phyloP scores from a whole-genome alignment of 176 grass and related monocot genomes.

The Phragmites australis region DNA sequence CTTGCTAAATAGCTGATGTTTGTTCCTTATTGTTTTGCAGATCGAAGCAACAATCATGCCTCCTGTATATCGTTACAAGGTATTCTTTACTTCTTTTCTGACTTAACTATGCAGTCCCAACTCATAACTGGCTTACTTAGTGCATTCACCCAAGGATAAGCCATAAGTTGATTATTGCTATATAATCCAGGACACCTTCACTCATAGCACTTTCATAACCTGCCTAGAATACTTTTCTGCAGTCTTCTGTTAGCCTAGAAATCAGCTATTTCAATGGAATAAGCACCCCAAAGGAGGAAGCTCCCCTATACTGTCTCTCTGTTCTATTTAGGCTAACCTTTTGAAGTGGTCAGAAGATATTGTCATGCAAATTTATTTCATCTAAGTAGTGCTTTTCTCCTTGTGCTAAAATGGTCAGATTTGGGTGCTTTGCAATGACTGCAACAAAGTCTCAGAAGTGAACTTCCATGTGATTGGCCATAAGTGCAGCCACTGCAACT shows the following conservation, averaged over 20 bases:
- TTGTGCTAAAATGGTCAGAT: slow-evolving; percentile 48
- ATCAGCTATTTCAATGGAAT: slow-evolving; percentile 1
- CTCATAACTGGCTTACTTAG: neutral
- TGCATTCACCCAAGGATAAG: neutral
- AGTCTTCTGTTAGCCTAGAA: neutral
- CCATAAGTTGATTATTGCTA: neutral
- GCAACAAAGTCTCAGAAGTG: slow-evolving; percentile 85
- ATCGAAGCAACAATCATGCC: slow-evolving; percentile 94
- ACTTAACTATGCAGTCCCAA: neutral
- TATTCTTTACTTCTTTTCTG: slow-evolving; percentile 31
- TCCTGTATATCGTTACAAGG: slow-evolving; percentile 83
- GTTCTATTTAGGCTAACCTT: neutral
- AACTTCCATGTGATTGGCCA: slow-evolving; percentile 87
- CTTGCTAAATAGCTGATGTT: slow-evolving; percentile 36
- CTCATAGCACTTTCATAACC: neutral
- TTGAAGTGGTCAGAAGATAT: neutral
- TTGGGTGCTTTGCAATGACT: slow-evolving; percentile 95
- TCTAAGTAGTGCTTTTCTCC: neutral
- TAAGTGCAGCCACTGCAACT: slow-evolving; percentile 80
- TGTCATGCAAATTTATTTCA: neutral
- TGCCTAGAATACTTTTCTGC: neutral
- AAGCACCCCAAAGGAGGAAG: neutral
- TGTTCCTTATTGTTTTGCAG: slow-evolving; percentile 48
- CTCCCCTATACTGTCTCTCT: neutral
- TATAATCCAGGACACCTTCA: slow-evolving; percentile 6